Evolutionary conservation across 768 basidiomycete species (phyloP), one percentile per base, ranked within the genome.

Genomic region (Candolleomyces aberdarensis): DNA sequence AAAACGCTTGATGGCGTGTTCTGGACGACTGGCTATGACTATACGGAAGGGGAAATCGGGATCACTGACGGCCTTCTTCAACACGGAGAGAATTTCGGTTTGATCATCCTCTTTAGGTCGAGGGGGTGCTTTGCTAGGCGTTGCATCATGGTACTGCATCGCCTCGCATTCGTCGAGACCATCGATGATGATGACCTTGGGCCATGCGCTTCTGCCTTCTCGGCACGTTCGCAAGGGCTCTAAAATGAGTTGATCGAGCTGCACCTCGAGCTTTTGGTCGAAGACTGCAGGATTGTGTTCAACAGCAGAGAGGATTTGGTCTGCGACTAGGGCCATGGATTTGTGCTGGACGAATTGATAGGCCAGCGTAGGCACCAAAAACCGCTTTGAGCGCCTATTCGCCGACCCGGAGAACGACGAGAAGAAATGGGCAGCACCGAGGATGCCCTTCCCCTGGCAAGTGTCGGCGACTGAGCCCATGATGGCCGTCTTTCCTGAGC

Each of bases 361-460:
- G 20, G 31, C 51, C 29, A 52, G 31, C 9, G 51, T 52, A 13
- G 51, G 22, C 11, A 52, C 31, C 17, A 52, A 52, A 29, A 19
- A 32, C 22, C 29, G 20, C 51, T 52, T 52, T 19, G 31, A n/a
- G 11, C 51, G 51, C 48, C 48, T 49, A 20, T 49, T 49, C 31
- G 20, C 51, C 11, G 51, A 52, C 11, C 8, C 51, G 13, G 51
- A 52, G 19, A 32, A 52, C 22, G 51, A 8, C 20, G 51, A 62
- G 44, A 62, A 62, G 52, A 62, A 59, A 31, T 54, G 59, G 43
- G 52, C 55, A 14, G 51, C 62, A 15, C 46, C 51, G 3, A 62
- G 53, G 5, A 19, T 39, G 20, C 53, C 50, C 26, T 54, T 44
- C 39, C 29, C 52, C 15, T 54, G 32, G 26, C 50, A 54, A 11